Evolutionary conservation across 1,139 yeast species (phyloP), one percentile per base, ranked within the genome.

Genomic region (Zygoascus meyerae): DNA sequence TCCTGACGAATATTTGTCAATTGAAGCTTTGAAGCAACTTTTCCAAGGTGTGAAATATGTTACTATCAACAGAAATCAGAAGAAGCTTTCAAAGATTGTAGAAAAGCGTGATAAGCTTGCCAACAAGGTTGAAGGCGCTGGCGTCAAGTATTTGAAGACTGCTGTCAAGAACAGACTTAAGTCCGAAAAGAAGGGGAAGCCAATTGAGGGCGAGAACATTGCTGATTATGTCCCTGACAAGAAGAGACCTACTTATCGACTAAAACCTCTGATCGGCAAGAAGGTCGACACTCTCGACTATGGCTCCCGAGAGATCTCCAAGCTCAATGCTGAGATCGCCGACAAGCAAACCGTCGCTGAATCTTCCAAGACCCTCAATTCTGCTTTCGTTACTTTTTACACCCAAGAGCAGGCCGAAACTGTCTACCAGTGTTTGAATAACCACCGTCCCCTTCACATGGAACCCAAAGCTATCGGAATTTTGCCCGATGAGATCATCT

Each of bases 391-490:
- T 45, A 92, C 86, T 63, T 92, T 92, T 65, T 80, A 85, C 47
- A 78, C 89, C 49, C 97, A 89, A 66, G 81, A 83, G 60, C 86
- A 86, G 58, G 86, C 94, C 35, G 96, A 90, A 67, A 73, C 82
- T 55, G 97, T 97, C n/a, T 80, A 74, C 62, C 97, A 90, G 68
- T 78, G 86, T 26, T 54, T 71, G 28, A 79, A 87, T 10, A 82
- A 78, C 66, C 83, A 83, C 60, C 67, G 69, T 14, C 86, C 89
- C 3, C 70, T 84, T 46, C 79, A 77, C 55, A 71, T 80, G 69
- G 66, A 75, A 17, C 86, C 86, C 32, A 74, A 85, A 40, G 72
- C 71, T 54, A 75, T 78, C 49, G 87, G 87, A 38, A 73, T 83
- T 38, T 84, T 84, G 42, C 96, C 97, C 2, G 76, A 73, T 32